Percentiles rank a stretch among this genome's conserved stretches.
phyloP scores from a whole-genome alignment of 306 rosid genomes.

The Rubus idaeus region DNA sequence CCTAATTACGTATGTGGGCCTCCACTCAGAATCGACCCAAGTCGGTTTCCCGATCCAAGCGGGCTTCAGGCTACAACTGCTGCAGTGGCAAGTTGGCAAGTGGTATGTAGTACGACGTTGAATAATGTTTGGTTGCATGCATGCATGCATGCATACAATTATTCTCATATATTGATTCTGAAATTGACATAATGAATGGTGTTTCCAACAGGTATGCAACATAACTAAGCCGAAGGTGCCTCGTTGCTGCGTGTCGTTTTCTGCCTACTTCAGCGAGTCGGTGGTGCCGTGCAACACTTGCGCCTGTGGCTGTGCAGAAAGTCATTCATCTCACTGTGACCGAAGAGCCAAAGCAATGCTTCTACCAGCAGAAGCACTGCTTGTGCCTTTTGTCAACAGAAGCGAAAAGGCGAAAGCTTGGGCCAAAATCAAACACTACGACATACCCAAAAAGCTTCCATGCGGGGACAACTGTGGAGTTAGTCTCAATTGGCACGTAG shows the following conservation, averaged over 20 bases:
- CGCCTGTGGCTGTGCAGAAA: constrained; percentile 64
- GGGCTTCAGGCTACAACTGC: constrained; percentile 49
- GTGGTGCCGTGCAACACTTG: constrained; percentile 82
- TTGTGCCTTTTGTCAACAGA: constrained; percentile 67
- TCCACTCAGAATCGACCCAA: constrained; percentile 61
- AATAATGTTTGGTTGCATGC: no score
- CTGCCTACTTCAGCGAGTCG: constrained; percentile 69
- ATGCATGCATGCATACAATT: background rate
- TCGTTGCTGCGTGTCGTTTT: constrained; percentile 77
- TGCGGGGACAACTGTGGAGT: constrained; percentile 82
- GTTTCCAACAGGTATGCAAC: constrained; percentile 38
- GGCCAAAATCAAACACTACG: constrained; percentile 54
- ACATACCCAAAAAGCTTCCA: constrained; percentile 46
- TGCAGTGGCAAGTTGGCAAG: constrained; percentile 78
- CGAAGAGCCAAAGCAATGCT: constrained; percentile 38
- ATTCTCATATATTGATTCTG: background rate
- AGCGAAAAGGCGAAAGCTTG: constrained; percentile 64
- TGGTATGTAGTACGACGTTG: constrained; percentile 14
- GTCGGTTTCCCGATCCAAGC: constrained; percentile 61
- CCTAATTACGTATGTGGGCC: constrained; percentile 62
- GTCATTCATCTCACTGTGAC: constrained; percentile 37
- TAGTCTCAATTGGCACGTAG: constrained; percentile 82
- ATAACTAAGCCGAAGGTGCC: constrained; percentile 56
- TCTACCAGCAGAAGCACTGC: constrained; percentile 65
- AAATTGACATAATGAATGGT: background rate